Evolutionary conservation across 2,329 filamentous ascomycete species (phyloP).

Genomic region (Didymella segeticola): DNA sequence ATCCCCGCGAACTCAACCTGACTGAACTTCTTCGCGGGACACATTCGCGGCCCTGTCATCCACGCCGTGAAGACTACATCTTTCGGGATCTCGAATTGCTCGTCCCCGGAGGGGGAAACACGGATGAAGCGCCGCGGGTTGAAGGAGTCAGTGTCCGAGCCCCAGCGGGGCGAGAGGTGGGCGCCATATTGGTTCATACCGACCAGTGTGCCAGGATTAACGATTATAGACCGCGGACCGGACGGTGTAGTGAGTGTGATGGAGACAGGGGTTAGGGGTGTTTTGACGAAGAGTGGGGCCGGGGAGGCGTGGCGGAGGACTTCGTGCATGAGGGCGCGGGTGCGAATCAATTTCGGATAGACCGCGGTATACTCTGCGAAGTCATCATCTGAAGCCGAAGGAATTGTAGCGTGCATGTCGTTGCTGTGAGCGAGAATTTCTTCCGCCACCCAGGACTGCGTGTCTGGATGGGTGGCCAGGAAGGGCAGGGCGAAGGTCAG

Average conservation of each 20-base stretch:
- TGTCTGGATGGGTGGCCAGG: slow-evolving; percentile 53
- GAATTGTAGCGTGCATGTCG: not conserved
- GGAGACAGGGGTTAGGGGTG: slow-evolving; percentile 4
- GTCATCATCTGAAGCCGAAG: slow-evolving; percentile 4
- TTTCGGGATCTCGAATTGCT: slow-evolving; percentile 18
- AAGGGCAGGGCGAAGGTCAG: slow-evolving; percentile 54
- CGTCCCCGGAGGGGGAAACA: not conserved
- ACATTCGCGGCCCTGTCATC: slow-evolving; percentile 35
- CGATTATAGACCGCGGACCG: slow-evolving; percentile 2
- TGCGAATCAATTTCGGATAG: slow-evolving; percentile 46
- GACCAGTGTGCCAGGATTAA: slow-evolving; percentile 17
- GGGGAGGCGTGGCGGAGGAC: slow-evolving; percentile 19
- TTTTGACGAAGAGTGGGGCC: slow-evolving; percentile 23
- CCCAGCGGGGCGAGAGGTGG: slow-evolving; percentile 34
- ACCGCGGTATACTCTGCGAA: slow-evolving; percentile 42
- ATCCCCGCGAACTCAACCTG: slow-evolving; percentile 32
- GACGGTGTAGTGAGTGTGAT: slow-evolving; percentile 11
- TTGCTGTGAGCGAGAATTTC: slow-evolving; percentile 41
- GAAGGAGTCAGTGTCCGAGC: slow-evolving; percentile 33
- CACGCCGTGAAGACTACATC: slow-evolving; percentile 23
- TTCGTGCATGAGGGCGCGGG: slow-evolving; percentile 51
- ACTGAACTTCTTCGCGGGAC: slow-evolving; percentile 34
- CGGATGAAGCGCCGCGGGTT: slow-evolving; percentile 43
- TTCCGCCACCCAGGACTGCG: slow-evolving; percentile 56
- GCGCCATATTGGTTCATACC: slow-evolving; percentile 28